Base-by-base conservation (phyloP, 768 basidiomycete species). In the Rhizopogon salebrosus region DNA sequence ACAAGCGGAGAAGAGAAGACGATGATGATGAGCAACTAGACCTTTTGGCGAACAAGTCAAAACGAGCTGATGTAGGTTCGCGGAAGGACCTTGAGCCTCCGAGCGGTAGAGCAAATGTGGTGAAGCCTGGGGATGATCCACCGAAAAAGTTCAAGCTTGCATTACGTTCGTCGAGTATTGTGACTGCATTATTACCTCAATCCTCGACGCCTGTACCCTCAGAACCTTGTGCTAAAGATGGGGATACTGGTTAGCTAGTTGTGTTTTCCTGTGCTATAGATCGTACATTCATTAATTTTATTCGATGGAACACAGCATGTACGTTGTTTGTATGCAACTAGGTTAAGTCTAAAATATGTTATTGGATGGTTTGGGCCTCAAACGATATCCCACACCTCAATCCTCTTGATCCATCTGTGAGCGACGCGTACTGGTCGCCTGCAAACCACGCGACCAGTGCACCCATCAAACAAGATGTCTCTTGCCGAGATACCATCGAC, bases 101-200 rank as follows among this genome's bases (percentile, higher is more conserved):
- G 16, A 52, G 53, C 36, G 62, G 57, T 53, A 64, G 57, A 48
- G 59, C 55, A 48, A 31, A 56, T 45, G 51, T 55, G 31, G 60
- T 61, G 49, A 72, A 74, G 59, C 58, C 61, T 26, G 64, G 65
- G 8, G 72, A 74, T 56, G 71, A 69, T 27, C 80, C 79, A 37
- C 75, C 73, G 49, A 88, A 84, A 70, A 89, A 87, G 66, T 79
- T 92, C 62, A 89, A 88, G 70, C 73, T 92, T 54, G 86, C 81
- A 68, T 75, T 90, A 54, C 82, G 83, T 38, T 58, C 71, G 49
- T 56, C 65, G 52, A 58, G 57, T 48, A 48, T 48, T 20, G 50
- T 61, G 14, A 55, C 63, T 24, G 51, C 62, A 27, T 54, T 71
- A 27, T 54, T 71, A 41, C 67, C 73, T 48, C 58, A 68, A n/a